Conservation (phyloP, 129 eudicot genomes). For the Pulicaria dysenterica region DNA sequence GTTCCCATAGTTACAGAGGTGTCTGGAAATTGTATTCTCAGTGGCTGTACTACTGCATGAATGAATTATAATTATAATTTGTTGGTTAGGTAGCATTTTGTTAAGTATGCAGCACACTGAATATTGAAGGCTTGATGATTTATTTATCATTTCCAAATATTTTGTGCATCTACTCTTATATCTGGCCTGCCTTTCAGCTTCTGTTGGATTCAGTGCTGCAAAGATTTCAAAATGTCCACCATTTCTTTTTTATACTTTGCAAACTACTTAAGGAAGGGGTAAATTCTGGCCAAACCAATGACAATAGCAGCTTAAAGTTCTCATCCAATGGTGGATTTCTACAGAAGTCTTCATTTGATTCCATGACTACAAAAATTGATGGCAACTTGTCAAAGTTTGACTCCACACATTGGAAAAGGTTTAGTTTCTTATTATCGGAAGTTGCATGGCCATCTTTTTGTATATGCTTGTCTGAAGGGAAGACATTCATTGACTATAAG, state of each 20-base stretch:
- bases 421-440: slow-evolving; percentile 62
- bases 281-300: slow-evolving; percentile 35
- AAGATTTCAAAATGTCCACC: slow-evolving; percentile 71
- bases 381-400: slow-evolving; percentile 40
- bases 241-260: slow-evolving; percentile 86
- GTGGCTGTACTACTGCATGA: slow-evolving; percentile 9
- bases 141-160: neutral
- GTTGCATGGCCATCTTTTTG: slow-evolving; percentile 72
- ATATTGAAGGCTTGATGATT: slow-evolving; percentile 14
- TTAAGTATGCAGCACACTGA: neutral
- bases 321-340: slow-evolving; percentile 91
- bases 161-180: slow-evolving; percentile 12
- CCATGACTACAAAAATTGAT: slow-evolving; percentile 33
- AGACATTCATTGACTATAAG: slow-evolving; percentile 65
- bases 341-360: slow-evolving; percentile 54
- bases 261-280: slow-evolving; percentile 84
- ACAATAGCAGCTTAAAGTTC: slow-evolving; percentile 32
- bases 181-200: slow-evolving; percentile 55
- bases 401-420: slow-evolving; percentile 56
- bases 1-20: slow-evolving; percentile 21
- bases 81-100: slow-evolving; percentile 11
- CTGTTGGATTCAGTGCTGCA: slow-evolving; percentile 66
- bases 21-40: slow-evolving; percentile 4
- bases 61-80: slow-evolving; percentile 6
- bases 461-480: slow-evolving; percentile 80